Percentiles rank a stretch among this genome's conserved stretches.
Conservation (phyloP, 805 yeast genomes). For the Torulaspora indica region DNA sequence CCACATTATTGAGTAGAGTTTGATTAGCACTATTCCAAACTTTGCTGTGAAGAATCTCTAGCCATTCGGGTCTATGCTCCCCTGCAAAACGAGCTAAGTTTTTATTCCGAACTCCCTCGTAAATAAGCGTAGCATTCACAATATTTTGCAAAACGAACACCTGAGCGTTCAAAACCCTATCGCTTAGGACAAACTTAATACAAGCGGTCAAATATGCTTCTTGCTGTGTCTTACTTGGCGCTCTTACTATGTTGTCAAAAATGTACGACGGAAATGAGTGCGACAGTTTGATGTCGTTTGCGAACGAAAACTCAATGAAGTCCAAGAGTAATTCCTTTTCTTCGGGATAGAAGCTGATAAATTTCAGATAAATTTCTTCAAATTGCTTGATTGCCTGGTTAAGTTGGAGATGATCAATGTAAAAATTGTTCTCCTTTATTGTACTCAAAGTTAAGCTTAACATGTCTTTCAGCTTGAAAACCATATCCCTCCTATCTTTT, state of each 20-base stretch:
- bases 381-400: conserved; percentile 63
- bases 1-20: conserved; percentile 41
- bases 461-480: conserved; percentile 31
- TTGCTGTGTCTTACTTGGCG: conserved; percentile 44
- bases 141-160: conserved; percentile 58
- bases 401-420: conserved; percentile 55
- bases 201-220: conserved; percentile 49
- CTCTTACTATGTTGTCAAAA: conserved; percentile 50
- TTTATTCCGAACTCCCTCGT: conserved; percentile 51
- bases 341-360: conserved; percentile 34
- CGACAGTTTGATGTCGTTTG: conserved; percentile 27
- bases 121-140: conserved; percentile 60
- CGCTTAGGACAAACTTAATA: conserved; percentile 46
- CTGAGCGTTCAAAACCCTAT: conserved; percentile 48
- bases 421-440: conserved; percentile 27
- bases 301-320: conserved; percentile 38
- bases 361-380: conserved; percentile 45
- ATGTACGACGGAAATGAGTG: conserved; percentile 52
- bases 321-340: conserved; percentile 39
- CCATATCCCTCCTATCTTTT: conserved; percentile 38
- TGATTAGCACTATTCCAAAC: conserved; percentile 69
- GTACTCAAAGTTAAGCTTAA: conserved; percentile 25
- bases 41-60: conserved; percentile 52
- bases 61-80: conserved; percentile 50
- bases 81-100: conserved; percentile 39